These are phyloP conservation scores for Xylaria sp. DNA, from an alignment of 2,329 filamentous ascomycete species.

Conservation along the genomic window DNA sequence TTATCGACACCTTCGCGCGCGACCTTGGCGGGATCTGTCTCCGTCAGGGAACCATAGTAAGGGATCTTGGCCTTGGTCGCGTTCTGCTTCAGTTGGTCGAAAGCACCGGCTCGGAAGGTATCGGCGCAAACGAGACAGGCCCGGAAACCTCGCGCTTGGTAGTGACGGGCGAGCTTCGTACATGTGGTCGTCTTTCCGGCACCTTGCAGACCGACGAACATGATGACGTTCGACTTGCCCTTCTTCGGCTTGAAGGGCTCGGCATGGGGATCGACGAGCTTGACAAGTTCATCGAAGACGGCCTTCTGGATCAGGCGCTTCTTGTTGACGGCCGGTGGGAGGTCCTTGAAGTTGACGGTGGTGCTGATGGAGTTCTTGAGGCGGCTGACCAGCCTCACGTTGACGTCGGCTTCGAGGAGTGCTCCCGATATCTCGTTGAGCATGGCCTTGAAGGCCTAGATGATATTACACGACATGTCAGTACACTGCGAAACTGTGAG, in stretches of 20 bases:
- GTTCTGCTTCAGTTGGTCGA: conserved; percentile 98
- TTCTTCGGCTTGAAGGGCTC: conserved; percentile 98
- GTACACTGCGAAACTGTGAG: conserved; percentile 35
- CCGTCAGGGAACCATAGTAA: conserved; percentile 95
- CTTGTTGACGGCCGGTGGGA: conserved; percentile 94
- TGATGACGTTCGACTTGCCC: conserved; percentile 95
- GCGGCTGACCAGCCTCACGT: conserved; percentile 89
- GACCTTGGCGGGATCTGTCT: conserved; percentile 94
- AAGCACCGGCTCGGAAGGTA: conserved; percentile 97
- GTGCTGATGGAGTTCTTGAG: conserved; percentile 93
- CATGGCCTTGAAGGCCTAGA: conserved; percentile 93
- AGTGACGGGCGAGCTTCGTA: conserved; percentile 95
- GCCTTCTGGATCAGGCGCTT: conserved; percentile 98
- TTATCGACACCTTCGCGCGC: conserved; percentile 96
- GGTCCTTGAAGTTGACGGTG: conserved; percentile 93
- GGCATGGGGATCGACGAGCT: conserved; percentile 93
- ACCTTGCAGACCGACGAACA: conserved; percentile 98
- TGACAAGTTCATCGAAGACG: conserved; percentile 96
- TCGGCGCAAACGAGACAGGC: conserved; percentile 95
- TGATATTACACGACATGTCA: conserved; percentile 49
- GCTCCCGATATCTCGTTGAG: conserved; percentile 97
- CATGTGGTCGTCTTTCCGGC: conserved; percentile 98
- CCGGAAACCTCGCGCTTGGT: conserved; percentile 92
- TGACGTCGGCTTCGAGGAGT: conserved; percentile 96
- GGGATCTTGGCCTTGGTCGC: conserved; percentile 99